Conservation (phyloP, 1,284 basidiomycete species). For the Clitocybe nebularis region DNA sequence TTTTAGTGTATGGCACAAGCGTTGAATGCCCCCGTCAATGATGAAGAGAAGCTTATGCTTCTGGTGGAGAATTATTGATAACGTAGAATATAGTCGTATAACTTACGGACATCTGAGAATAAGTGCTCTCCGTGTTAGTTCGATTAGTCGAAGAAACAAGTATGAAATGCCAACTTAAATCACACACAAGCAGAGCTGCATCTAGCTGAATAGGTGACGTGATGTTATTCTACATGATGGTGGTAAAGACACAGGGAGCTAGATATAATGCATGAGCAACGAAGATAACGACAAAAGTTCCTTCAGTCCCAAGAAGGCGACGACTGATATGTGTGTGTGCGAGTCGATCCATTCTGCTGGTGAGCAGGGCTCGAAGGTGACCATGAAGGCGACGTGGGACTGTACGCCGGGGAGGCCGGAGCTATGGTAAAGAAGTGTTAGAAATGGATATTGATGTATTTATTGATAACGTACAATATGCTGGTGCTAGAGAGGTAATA, state of each 20-base stretch:
- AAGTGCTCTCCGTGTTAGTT: too few species aligned
- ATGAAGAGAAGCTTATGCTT: background rate
- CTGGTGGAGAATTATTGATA: slow-evolving; percentile 4
- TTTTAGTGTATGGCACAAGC: background rate
- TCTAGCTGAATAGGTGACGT: slow-evolving; percentile 20
- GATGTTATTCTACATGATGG: slow-evolving; percentile 25
- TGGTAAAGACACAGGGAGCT: slow-evolving; percentile 22
- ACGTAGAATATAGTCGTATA: background rate
- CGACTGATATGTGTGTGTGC: slow-evolving; percentile 28
- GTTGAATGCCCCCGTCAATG: background rate
- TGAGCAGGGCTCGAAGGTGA: slow-evolving; percentile 75
- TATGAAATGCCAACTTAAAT: too few species aligned
- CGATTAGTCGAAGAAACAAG: too few species aligned
- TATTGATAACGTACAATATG: slow-evolving; percentile 61
- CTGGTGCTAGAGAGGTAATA: slow-evolving; percentile 43
- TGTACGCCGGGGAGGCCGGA: slow-evolving; percentile 81
- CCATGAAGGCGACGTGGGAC: slow-evolving; percentile 77
- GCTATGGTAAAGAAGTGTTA: slow-evolving; percentile 37
- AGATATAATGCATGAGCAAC: slow-evolving; percentile 24
- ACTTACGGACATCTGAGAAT: background rate
- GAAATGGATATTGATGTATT: slow-evolving; percentile 6
- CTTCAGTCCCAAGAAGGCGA: slow-evolving; percentile 31
- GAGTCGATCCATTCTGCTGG: slow-evolving; percentile 27
- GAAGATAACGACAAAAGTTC: slow-evolving; percentile 16
- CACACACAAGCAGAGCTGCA: slow-evolving; percentile 1